phyloP scores from a whole-genome alignment of 2,329 filamentous ascomycete genomes.

The Epichloe baconii region DNA sequence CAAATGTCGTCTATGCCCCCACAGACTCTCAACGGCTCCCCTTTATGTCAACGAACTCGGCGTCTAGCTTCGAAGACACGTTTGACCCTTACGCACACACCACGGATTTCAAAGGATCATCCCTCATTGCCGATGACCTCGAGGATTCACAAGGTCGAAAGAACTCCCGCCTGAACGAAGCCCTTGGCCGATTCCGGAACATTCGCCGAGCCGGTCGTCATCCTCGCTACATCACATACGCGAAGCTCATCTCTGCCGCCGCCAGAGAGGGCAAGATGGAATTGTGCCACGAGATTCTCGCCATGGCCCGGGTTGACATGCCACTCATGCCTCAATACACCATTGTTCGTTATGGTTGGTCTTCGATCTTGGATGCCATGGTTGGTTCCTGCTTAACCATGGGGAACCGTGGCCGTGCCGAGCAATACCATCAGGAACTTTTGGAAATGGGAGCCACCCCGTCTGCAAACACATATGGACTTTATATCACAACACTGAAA shows the following conservation, averaged over 20 bases:
- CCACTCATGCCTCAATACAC: slow-evolving; percentile 74
- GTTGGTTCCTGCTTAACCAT: slow-evolving; percentile 79
- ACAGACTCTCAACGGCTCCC: slow-evolving; percentile 31
- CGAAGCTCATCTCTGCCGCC: slow-evolving; percentile 84
- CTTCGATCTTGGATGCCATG: slow-evolving; percentile 92
- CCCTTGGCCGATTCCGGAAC: slow-evolving; percentile 73
- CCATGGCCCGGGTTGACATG: slow-evolving; percentile 80
- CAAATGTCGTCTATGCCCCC: slow-evolving; percentile 29
- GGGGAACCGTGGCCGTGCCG: slow-evolving; percentile 67
- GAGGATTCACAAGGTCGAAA: slow-evolving; percentile 67
- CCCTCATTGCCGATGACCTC: slow-evolving; percentile 75
- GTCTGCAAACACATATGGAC: slow-evolving; percentile 91
- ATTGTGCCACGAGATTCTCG: slow-evolving; percentile 72
- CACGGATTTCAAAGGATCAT: slow-evolving; percentile 88
- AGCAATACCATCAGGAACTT: slow-evolving; percentile 82
- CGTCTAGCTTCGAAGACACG: slow-evolving; percentile 60
- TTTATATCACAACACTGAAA: slow-evolving; percentile 99
- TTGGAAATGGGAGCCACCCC: slow-evolving; percentile 82
- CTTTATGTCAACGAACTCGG: slow-evolving; percentile 40
- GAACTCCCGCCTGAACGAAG: slow-evolving; percentile 63
- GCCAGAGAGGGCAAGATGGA: slow-evolving; percentile 74
- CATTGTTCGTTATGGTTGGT: slow-evolving; percentile 88
- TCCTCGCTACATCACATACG: slow-evolving; percentile 91
- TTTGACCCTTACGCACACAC: slow-evolving; percentile 84
- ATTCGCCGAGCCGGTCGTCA: slow-evolving; percentile 87